Conservation (phyloP, 306 rosid species). For the Styphnolobium japonicum region DNA sequence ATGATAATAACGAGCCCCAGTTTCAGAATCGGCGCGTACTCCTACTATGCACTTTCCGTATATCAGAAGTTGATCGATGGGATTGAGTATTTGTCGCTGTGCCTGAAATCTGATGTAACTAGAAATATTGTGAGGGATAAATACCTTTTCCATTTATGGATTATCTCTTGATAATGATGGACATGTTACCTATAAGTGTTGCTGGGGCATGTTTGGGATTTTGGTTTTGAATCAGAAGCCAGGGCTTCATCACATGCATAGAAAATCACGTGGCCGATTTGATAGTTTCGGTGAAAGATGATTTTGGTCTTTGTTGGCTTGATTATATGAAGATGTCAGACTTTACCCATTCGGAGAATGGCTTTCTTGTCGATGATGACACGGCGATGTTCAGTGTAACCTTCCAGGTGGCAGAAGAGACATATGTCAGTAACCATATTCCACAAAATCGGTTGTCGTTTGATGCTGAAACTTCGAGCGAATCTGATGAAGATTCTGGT, state of each 20-base stretch:
- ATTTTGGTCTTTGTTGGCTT: slow-evolving; percentile 61
- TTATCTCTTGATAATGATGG: too few relatives aligned
- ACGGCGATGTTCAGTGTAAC: slow-evolving; percentile 59
- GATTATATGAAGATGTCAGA: slow-evolving; percentile 70
- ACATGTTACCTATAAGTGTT: slow-evolving; percentile 53
- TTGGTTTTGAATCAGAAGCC: slow-evolving; percentile 65
- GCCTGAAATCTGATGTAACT: slow-evolving; percentile 52
- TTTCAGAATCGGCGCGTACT: slow-evolving; percentile 56
- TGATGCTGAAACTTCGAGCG: slow-evolving; percentile 13
- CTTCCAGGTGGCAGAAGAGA: slow-evolving; percentile 59
- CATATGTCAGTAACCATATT: slow-evolving; percentile 20
- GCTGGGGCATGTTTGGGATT: slow-evolving; percentile 66
- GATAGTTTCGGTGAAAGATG: slow-evolving; percentile 54
- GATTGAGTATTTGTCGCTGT: slow-evolving; percentile 56
- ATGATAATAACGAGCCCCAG: slow-evolving; percentile 60
- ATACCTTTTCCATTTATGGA: too few relatives aligned
- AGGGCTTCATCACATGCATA: slow-evolving; percentile 57
- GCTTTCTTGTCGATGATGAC: slow-evolving; percentile 55
- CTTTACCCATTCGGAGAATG: slow-evolving; percentile 49
- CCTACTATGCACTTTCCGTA: slow-evolving; percentile 54
- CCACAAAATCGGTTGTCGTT: too few relatives aligned
- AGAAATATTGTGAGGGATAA: neutral
- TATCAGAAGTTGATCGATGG: slow-evolving; percentile 54
- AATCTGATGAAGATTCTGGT: slow-evolving; percentile 55
- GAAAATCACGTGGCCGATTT: slow-evolving; percentile 64